Conservation (phyloP, 2,329 filamentous ascomycete species). For the Paraconiothyrium sp. region DNA sequence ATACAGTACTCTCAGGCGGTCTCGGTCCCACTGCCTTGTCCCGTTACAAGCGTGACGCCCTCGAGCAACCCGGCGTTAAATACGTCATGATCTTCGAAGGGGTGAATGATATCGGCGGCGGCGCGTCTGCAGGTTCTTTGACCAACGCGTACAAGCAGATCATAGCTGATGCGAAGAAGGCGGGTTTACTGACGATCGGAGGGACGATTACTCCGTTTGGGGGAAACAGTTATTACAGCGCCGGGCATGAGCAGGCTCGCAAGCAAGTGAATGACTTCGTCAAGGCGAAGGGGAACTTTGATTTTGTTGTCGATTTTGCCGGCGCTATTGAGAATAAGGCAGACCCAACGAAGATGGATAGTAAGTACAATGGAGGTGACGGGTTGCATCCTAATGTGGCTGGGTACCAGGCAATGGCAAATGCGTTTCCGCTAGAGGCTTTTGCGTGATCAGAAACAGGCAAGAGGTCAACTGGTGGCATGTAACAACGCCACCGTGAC, state of each 20-base stretch:
- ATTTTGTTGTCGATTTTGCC: slow-evolving; percentile 69
- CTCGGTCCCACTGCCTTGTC: slow-evolving; percentile 70
- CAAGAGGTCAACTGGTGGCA: neutral
- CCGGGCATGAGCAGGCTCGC: slow-evolving; percentile 64
- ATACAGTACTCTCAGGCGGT: slow-evolving; percentile 69
- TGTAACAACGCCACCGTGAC: neutral
- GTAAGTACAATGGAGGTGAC: slow-evolving; percentile 67
- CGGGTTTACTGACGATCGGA: slow-evolving; percentile 65
- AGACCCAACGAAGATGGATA: slow-evolving; percentile 57
- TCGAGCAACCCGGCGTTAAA: slow-evolving; percentile 65
- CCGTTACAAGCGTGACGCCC: slow-evolving; percentile 72
- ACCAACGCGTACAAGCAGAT: slow-evolving; percentile 66
- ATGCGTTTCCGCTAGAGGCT: slow-evolving; percentile 64
- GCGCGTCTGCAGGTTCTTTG: slow-evolving; percentile 9
- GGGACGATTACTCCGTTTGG: slow-evolving; percentile 72
- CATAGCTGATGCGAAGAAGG: slow-evolving; percentile 60
- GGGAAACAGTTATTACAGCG: slow-evolving; percentile 62
- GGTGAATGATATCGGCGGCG: slow-evolving; percentile 69
- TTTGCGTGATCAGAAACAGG: slow-evolving; percentile 47
- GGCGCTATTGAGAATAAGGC: slow-evolving; percentile 60
- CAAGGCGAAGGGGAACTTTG: slow-evolving; percentile 60
- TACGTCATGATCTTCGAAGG: slow-evolving; percentile 74
- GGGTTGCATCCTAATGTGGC: slow-evolving; percentile 68
- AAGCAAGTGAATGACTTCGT: slow-evolving; percentile 69
- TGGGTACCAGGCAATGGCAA: slow-evolving; percentile 68